phyloP scores from a whole-genome alignment of 345 rosid species.

The Trapa incisa region DNA sequence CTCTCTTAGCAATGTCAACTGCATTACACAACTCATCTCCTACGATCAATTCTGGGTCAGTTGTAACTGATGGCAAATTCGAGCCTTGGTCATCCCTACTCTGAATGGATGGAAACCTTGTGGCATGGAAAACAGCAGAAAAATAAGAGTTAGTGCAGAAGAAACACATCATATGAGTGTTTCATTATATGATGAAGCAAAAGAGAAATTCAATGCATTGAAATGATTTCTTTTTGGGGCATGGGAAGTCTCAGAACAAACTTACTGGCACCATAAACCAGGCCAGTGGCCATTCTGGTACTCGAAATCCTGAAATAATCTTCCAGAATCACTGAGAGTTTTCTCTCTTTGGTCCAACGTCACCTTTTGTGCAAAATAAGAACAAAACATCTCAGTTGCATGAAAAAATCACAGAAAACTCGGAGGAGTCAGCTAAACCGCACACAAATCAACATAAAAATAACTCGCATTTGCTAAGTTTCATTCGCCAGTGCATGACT shows the following conservation, averaged over 20 bases:
- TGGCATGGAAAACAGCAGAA: neutral
- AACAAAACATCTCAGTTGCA: neutral
- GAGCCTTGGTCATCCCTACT: conserved; percentile 20
- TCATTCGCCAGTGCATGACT: neutral
- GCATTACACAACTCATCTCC: conserved; percentile 27
- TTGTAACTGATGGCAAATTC: conserved; percentile 17
- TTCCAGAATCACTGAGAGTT: conserved; percentile 16
- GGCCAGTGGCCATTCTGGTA: conserved; percentile 30
- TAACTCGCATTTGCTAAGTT: neutral
- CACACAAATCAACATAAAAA: neutral
- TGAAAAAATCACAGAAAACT: neutral
- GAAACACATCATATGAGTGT: neutral
- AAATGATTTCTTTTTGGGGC: neutral
- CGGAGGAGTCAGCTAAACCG: neutral
- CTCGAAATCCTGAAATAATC: conserved; percentile 20
- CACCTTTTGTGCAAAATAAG: conserved; percentile 16
- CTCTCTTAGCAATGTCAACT: conserved; percentile 51
- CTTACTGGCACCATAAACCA: conserved; percentile 53
- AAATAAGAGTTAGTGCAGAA: conserved; percentile 6
- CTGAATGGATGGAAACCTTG: conserved; percentile 33
- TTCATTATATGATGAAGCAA: neutral
- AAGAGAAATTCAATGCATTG: neutral
- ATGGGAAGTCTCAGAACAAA: conserved; percentile 6
- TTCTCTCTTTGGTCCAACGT: conserved; percentile 30
- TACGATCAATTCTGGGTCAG: conserved; percentile 12